These are phyloP conservation scores for Alopecurus myosuroides DNA, from an alignment of 176 grass and related monocot species.

Conservation along the genomic window DNA sequence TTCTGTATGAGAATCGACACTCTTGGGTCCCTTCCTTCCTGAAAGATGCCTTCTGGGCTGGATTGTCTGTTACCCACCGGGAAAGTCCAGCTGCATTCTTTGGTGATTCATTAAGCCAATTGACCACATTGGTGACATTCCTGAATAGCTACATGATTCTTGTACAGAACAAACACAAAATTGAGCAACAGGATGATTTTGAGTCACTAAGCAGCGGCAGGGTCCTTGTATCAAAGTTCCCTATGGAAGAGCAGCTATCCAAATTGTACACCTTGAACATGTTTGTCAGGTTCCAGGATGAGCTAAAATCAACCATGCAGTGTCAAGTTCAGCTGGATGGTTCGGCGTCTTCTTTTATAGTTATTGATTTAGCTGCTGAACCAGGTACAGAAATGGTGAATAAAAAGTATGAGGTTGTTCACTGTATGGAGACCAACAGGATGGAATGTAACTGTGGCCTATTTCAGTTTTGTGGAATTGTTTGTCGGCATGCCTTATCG, in stretches of 20 bases:
- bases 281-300: conserved; percentile 66
- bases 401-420: conserved; percentile 63
- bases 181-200: conserved; percentile 60
- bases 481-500: conserved; percentile 64
- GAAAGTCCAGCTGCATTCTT: conserved; percentile 46
- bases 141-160: conserved; percentile 44
- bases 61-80: conserved; percentile 39
- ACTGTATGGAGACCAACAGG: conserved; percentile 42
- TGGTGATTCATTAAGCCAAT: conserved; percentile 43
- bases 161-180: conserved; percentile 57
- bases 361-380: conserved; percentile 51
- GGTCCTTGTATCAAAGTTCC: conserved; percentile 52
- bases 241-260: conserved; percentile 69
- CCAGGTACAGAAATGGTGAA: conserved; percentile 28
- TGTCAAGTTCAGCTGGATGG: conserved; percentile 56
- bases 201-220: conserved; percentile 38
- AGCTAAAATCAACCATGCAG: conserved; percentile 50
- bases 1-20: conserved; percentile 63
- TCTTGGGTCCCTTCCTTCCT: conserved; percentile 68
- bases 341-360: conserved; percentile 47
- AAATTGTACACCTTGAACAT: conserved; percentile 63
- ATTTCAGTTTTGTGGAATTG: conserved; percentile 60
- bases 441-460: conserved; percentile 61
- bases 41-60: conserved; percentile 70
- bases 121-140: conserved; percentile 48